Base-by-base conservation (phyloP, 1,139 yeast genomes). In the Pichia sp. region DNA sequence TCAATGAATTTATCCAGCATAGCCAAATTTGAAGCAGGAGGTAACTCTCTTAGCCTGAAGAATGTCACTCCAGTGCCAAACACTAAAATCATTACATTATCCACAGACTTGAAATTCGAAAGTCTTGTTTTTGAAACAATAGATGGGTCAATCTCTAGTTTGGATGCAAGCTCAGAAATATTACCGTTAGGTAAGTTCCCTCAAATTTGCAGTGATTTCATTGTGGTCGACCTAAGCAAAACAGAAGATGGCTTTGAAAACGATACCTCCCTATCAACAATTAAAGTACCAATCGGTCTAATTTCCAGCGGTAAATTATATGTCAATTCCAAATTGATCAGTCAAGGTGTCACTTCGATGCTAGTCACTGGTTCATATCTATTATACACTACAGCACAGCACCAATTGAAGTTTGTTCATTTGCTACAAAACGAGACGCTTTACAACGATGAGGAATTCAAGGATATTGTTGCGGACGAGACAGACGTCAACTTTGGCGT, bases 361-460 rank as follows among this genome's bases (percentile, higher is more conserved):
- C 79, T 82, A 58, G 73, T 87, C 29, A 84, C 96, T 0, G 92
- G 85, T 52, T 75, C 82, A 1, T 87, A 87, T 64, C 72, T 93
- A 42, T 72, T 90, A 31, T 87, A 88, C 68, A 93, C 99, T 0
- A 92, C 97, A 2, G 95, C 95, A 3, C 95, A 88, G 63, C 87
- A 90, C 58, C 82, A 82, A 59, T 76, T 93, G 60, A 87, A 92
- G 67, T 90, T 95, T 64, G 80, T 90, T 45, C 97, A 90, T 70
- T 74, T 92, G 65, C 75, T 57, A 23, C 58, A 63, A 5, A 58
- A 61, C 46, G 54, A 55, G 4, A 31, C 54, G 3, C 52, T 65
- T n/a, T 60, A 62, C 70, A 36, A 53, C 44, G 57, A 52, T 38
- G 51, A 47, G 13, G 51, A 47, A 19, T 65, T 53, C 66, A 46